These are phyloP conservation scores for Microbotryum saponariae DNA, from an alignment of 1,284 basidiomycete species.

Conservation along the genomic window DNA sequence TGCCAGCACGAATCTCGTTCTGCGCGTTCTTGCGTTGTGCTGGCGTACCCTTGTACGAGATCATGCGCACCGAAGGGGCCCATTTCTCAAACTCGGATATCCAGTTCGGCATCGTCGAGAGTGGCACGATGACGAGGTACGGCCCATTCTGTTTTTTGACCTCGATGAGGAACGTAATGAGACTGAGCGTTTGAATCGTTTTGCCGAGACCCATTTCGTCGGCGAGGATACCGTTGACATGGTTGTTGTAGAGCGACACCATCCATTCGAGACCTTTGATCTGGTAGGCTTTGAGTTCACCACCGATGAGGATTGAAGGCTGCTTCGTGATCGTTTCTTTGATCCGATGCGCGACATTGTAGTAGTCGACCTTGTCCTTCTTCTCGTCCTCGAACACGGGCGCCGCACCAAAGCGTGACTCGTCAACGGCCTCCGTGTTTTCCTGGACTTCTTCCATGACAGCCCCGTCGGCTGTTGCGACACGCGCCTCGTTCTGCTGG, in stretches of 20 bases:
- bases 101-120: conserved; percentile 99
- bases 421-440: conserved; percentile 26
- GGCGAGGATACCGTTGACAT: conserved; percentile 82
- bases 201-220: conserved; percentile 47
- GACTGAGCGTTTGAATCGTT: conserved; percentile 75
- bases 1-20: conserved; percentile 61
- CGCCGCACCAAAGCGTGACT: conserved; percentile 37
- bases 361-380: conserved; percentile 82
- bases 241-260: conserved; percentile 83
- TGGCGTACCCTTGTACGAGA: conserved; percentile 93
- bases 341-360: conserved; percentile 88
- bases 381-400: conserved; percentile 51
- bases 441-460: conserved; percentile 39
- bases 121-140: conserved; percentile 93
- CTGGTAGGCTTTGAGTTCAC: conserved; percentile 66
- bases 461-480: conserved; percentile 43
- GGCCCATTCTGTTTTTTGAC: conserved; percentile 84
- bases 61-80: conserved; percentile 77
- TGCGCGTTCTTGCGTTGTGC: conserved; percentile 66
- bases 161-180: conserved; percentile 94
- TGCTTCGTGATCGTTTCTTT: conserved; percentile 82
- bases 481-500: conserved; percentile 74
- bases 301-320: conserved; percentile 71
- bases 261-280: conserved; percentile 95
- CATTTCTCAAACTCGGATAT: conserved; percentile 93